These are phyloP conservation scores for Phytophthora ohioensis DNA, from an alignment of 352 stramenopile genomes.

Conservation along the genomic window DNA sequence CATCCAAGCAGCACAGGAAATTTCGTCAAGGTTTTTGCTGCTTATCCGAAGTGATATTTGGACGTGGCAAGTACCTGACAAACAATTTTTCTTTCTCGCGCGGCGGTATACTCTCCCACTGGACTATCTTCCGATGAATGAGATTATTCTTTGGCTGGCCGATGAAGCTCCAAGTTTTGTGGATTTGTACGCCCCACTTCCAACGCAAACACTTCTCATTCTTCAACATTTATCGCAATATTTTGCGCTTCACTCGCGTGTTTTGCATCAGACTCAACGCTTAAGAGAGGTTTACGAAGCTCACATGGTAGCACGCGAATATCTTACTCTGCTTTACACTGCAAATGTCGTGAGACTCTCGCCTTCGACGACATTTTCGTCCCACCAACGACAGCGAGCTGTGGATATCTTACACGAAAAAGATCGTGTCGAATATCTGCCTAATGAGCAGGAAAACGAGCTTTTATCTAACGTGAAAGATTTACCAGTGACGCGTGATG, in stretches of 20 bases:
- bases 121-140: constrained; percentile 36
- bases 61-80: constrained; percentile 41
- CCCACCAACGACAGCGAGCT: constrained; percentile 35
- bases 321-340: constrained; percentile 45
- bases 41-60: constrained; percentile 38
- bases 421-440: constrained; percentile 29
- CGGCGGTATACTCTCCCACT: constrained; percentile 38
- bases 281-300: constrained; percentile 47
- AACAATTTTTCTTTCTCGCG: constrained; percentile 40
- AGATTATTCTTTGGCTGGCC: constrained; percentile 43
- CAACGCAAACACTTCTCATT: constrained; percentile 40
- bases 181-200: constrained; percentile 46
- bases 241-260: constrained; percentile 38
- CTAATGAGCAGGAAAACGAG: background rate
- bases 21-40: constrained; percentile 26
- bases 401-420: constrained; percentile 31
- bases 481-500: constrained; percentile 5
- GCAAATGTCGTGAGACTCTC: constrained; percentile 40
- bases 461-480: background rate
- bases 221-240: constrained; percentile 44
- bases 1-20: background rate
- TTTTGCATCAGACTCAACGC: constrained; percentile 35
- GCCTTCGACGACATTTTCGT: constrained; percentile 38
- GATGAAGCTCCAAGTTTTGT: constrained; percentile 24
- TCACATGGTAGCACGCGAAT: constrained; percentile 42